A percentile compares a stretch with the other conserved stretches of the same genome.
Evolutionary conservation across 768 basidiomycete genomes (phyloP).

Genomic region (Lactarius deliciosus): DNA sequence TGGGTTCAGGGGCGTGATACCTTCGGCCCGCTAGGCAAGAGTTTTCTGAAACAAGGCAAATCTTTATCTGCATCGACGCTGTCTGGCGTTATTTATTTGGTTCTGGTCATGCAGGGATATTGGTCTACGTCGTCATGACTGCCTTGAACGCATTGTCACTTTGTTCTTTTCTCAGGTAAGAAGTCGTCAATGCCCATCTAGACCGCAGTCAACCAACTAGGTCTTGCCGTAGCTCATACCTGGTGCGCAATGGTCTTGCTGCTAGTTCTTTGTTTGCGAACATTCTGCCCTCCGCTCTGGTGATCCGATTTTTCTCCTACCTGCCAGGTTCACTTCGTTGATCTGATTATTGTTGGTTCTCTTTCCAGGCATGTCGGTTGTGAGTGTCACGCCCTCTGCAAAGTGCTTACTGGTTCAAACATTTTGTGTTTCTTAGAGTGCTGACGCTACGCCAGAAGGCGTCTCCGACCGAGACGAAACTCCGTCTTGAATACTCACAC

Average conservation of each 20-base stretch:
- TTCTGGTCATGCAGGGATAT: slow-evolving; percentile 17
- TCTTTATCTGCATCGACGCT: neutral
- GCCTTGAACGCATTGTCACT: slow-evolving; percentile 22
- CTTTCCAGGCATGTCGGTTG: slow-evolving; percentile 23
- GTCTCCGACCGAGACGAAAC: slow-evolving; percentile 23
- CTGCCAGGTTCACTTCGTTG: neutral
- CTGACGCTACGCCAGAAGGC: slow-evolving; percentile 27
- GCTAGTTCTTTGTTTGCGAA: slow-evolving; percentile 13
- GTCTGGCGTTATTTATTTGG: neutral
- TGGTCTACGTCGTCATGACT: slow-evolving; percentile 27
- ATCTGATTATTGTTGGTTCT: slow-evolving; percentile 2
- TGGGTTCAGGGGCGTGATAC: slow-evolving; percentile 18
- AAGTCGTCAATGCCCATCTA: neutral
- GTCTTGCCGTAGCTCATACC: slow-evolving; percentile 5
- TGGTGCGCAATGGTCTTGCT: slow-evolving; percentile 1
- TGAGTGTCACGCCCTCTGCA: slow-evolving; percentile 3
- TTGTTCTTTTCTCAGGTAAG: slow-evolving; percentile 23
- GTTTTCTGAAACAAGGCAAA: slow-evolving; percentile 28
- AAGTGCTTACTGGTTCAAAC: neutral
- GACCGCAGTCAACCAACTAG: neutral
- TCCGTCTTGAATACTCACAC: neutral
- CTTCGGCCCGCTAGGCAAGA: slow-evolving; percentile 21
- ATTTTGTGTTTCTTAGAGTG: slow-evolving; percentile 19
- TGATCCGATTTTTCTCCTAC: neutral
- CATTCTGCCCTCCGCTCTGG: slow-evolving; percentile 25